Percentiles rank a stretch among this genome's conserved stretches.
Conservation (phyloP, 2,329 filamentous ascomycete genomes). For the Epichloe hybrida region DNA sequence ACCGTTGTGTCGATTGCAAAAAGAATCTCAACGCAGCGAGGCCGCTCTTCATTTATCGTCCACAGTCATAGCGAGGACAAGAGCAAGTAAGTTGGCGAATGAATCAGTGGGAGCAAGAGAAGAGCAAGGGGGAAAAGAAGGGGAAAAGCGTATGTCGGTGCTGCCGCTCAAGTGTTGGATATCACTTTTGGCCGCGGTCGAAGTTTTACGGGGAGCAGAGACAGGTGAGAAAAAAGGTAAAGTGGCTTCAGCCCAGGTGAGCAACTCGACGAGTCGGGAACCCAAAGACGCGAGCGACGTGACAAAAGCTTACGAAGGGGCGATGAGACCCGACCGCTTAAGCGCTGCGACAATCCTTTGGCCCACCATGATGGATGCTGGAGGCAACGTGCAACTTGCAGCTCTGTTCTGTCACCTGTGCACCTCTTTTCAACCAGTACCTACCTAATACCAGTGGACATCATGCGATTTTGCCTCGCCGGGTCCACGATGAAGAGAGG, state of each 20-base stretch:
- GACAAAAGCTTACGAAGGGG: neutral
- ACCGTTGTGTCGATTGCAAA: neutral
- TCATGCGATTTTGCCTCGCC: neutral
- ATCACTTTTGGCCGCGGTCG: neutral
- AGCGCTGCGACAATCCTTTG: neutral
- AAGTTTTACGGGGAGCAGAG: too few relatives aligned
- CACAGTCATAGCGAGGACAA: slow-evolving; percentile 1
- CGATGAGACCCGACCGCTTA: neutral
- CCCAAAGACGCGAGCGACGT: neutral
- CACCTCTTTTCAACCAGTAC: neutral
- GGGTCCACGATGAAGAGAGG: neutral
- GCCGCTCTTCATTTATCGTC: neutral
- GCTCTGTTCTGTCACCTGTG: neutral
- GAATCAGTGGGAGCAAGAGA: neutral
- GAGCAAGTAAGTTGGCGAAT: neutral
- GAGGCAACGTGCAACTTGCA: neutral
- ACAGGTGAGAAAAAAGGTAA: neutral
- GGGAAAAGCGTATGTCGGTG: neutral
- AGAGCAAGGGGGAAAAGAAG: too few relatives aligned
- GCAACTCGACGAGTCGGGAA: too few relatives aligned
- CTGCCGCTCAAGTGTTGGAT: neutral
- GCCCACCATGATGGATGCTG: neutral
- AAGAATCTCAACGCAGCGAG: neutral
- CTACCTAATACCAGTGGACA: too few relatives aligned
- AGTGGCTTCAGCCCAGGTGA: neutral